Conservation (phyloP, 1,284 basidiomycete species). For the Ceratobasidium sp. region DNA sequence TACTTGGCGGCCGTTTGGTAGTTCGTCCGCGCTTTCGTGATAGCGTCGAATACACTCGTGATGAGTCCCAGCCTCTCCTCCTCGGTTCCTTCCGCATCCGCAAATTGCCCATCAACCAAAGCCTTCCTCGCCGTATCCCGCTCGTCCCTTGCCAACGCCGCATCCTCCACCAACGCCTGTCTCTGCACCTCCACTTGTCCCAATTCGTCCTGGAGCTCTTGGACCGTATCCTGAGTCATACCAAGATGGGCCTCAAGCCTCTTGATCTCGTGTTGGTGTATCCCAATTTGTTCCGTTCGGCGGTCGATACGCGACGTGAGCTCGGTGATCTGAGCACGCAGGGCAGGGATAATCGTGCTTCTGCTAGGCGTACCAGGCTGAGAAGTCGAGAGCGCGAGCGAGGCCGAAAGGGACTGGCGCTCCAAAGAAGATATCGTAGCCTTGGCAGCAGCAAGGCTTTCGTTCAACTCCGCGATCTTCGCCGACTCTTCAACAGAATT, state of each 20-base stretch:
- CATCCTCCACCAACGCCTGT: conserved; percentile 45
- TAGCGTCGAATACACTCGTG: conserved; percentile 8
- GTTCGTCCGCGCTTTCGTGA: conserved; percentile 18
- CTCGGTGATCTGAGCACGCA: conserved; percentile 46
- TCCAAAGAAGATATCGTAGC: conserved; percentile 31
- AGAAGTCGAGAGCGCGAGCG: not conserved
- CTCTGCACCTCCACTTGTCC: conserved; percentile 33
- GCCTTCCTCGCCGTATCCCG: conserved; percentile 42
- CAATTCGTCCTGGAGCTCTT: conserved; percentile 45
- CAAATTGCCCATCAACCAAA: conserved; percentile 23
- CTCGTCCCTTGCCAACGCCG: conserved; percentile 44
- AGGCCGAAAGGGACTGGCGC: conserved; percentile 21
- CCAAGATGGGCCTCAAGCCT: conserved; percentile 47
- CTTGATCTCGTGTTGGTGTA: conserved; percentile 49
- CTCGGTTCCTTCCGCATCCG: conserved; percentile 8
- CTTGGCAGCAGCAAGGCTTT: conserved; percentile 32
- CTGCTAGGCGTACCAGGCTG: conserved; percentile 30
- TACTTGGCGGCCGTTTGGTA: not conserved
- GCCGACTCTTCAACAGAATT: not conserved
- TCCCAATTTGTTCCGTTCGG: conserved; percentile 49
- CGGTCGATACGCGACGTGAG: conserved; percentile 48
- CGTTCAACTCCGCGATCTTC: conserved; percentile 28
- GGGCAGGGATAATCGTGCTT: conserved; percentile 35
- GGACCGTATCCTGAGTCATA: conserved; percentile 45
- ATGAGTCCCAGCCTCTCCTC: conserved; percentile 25